A percentile compares a stretch with the other conserved stretches of the same genome.
Conservation (phyloP, 352 stramenopile genomes). For the Pythium graminicola region DNA sequence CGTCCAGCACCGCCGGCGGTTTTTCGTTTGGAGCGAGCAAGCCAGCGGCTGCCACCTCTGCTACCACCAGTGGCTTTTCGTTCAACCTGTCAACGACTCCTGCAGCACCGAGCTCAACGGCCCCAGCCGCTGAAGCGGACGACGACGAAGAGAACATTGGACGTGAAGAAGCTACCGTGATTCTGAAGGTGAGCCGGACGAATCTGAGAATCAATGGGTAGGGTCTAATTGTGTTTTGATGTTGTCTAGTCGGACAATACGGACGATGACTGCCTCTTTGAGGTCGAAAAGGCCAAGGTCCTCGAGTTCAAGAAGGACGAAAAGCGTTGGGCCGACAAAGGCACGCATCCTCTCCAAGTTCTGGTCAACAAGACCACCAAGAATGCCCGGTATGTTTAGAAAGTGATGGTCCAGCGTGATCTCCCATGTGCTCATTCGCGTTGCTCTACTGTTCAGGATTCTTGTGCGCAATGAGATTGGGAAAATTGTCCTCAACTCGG, state of each 20-base stretch:
- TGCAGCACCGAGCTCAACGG: slow-evolving; percentile 1
- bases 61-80: slow-evolving; percentile 27
- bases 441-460: slow-evolving; percentile 30
- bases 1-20: slow-evolving; percentile 11
- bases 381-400: slow-evolving; percentile 38
- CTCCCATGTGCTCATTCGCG: neutral
- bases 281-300: slow-evolving; percentile 70
- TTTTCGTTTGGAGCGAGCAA: slow-evolving; percentile 42
- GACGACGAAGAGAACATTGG: slow-evolving; percentile 79
- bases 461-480: slow-evolving; percentile 80
- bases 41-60: slow-evolving; percentile 11
- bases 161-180: slow-evolving; percentile 78
- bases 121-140: slow-evolving; percentile 22
- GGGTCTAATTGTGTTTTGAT: no score
- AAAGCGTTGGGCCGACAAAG: slow-evolving; percentile 85
- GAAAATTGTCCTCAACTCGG: slow-evolving; percentile 82
- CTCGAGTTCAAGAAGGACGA: slow-evolving; percentile 85
- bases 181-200: slow-evolving; percentile 83
- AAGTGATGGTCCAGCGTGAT: neutral
- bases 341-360: slow-evolving; percentile 70
- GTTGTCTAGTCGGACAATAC: slow-evolving; percentile 50
- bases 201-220: no score
- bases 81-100: slow-evolving; percentile 25
- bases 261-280: slow-evolving; percentile 72
- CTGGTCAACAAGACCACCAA: slow-evolving; percentile 72